A percentile compares a stretch with the other conserved stretches of the same genome.
Conservation (phyloP, 768 basidiomycete species). For the Phaffia tasmanica region DNA sequence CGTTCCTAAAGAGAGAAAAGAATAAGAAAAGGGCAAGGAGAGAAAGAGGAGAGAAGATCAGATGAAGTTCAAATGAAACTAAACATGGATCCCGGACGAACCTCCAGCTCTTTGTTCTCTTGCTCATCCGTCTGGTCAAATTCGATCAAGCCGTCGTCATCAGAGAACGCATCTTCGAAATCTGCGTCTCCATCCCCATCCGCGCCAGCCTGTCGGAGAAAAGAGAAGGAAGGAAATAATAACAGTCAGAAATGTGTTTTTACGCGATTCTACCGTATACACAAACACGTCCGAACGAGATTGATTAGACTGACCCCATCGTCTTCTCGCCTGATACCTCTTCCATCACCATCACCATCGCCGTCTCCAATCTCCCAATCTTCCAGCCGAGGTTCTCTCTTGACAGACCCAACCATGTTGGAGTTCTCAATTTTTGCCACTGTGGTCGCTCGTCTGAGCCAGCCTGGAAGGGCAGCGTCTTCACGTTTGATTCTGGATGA, state of each 20-base stretch:
- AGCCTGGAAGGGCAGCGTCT: slow-evolving; percentile 2
- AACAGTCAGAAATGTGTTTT: too few relatives aligned
- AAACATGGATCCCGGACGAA: background rate
- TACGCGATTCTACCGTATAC: too few relatives aligned
- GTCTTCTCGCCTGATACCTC: background rate
- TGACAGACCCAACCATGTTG: too few relatives aligned
- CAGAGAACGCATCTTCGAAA: slow-evolving; percentile 25
- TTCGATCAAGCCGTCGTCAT: slow-evolving; percentile 25
- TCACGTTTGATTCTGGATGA: slow-evolving; percentile 1
- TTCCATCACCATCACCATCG: background rate
- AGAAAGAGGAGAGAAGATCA: background rate
- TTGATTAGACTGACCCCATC: background rate
- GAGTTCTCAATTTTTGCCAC: slow-evolving; percentile 1
- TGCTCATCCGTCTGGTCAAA: slow-evolving; percentile 24
- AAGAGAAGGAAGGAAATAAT: background rate
- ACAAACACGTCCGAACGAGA: too few relatives aligned
- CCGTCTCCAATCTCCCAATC: background rate
- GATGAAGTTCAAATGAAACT: background rate
- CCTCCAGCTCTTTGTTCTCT: slow-evolving; percentile 26
- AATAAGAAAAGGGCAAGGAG: background rate
- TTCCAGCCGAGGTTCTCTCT: background rate
- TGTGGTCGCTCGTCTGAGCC: slow-evolving; percentile 2
- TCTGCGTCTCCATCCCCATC: slow-evolving; percentile 20
- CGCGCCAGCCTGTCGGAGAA: slow-evolving; percentile 2
- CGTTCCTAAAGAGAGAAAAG: slow-evolving; percentile 10